Evolutionary conservation across 2,329 filamentous ascomycete species (phyloP).

Genomic region (Alternaria consortialis): DNA sequence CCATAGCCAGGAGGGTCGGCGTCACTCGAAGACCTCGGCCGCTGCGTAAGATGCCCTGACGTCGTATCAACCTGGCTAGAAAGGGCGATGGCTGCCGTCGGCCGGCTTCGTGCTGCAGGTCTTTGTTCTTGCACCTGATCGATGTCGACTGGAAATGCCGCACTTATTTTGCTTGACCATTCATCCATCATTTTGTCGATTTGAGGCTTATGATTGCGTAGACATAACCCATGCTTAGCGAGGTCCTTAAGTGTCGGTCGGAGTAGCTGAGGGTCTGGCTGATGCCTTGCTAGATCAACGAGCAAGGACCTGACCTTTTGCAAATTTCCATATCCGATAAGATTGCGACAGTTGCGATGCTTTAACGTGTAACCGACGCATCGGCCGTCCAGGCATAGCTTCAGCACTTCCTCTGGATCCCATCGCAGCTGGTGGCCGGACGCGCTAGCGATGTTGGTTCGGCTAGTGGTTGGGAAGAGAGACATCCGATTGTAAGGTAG

Average conservation of each 20-base stretch:
- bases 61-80: background rate
- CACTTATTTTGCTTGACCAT: constrained; percentile 12
- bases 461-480: background rate
- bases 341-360: constrained; percentile 16
- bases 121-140: no score
- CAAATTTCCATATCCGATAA: constrained; percentile 7
- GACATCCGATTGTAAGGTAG: background rate
- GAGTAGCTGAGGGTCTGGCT: constrained; percentile 17
- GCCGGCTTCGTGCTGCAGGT: background rate
- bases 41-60: no score
- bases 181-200: constrained; percentile 1
- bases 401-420: constrained; percentile 18
- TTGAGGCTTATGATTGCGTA: constrained; percentile 6
- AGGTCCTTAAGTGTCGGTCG: constrained; percentile 13
- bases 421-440: constrained; percentile 5
- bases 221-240: constrained; percentile 20
- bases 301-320: constrained; percentile 7
- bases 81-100: background rate
- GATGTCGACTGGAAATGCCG: constrained; percentile 1
- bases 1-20: background rate
- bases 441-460: background rate
- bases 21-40: background rate
- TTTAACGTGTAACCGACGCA: constrained; percentile 20
- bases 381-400: constrained; percentile 10
- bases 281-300: constrained; percentile 3